These are phyloP conservation scores for Kodamaea hsintzibuensis DNA, from an alignment of 805 yeast species.

Conservation along the genomic window DNA sequence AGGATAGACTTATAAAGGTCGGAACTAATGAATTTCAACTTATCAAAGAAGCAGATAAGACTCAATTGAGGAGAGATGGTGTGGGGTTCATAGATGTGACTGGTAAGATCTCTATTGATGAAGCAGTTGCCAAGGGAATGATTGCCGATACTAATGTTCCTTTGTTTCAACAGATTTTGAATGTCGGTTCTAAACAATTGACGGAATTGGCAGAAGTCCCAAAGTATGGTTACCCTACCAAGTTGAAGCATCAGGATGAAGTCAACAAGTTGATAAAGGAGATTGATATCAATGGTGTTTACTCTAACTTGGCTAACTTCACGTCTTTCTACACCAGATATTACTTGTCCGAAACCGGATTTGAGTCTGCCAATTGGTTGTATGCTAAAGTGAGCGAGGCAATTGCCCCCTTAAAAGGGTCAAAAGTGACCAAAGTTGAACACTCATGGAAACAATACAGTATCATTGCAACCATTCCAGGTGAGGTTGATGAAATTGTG, in stretches of 20 bases:
- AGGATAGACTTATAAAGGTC: constrained; percentile 31
- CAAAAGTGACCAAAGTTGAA: constrained; percentile 47
- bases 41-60: constrained; percentile 39
- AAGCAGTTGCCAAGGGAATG: constrained; percentile 30
- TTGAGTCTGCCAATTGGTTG: constrained; percentile 72
- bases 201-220: constrained; percentile 18
- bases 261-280: constrained; percentile 43
- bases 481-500: constrained; percentile 50
- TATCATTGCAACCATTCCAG: constrained; percentile 64
- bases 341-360: constrained; percentile 71
- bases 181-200: constrained; percentile 29
- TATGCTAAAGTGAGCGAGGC: constrained; percentile 48
- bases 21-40: constrained; percentile 33
- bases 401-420: constrained; percentile 24
- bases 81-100: constrained; percentile 68
- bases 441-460: constrained; percentile 85
- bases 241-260: constrained; percentile 32
- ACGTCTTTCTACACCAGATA: constrained; percentile 75
- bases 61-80: constrained; percentile 41
- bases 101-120: constrained; percentile 36
- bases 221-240: constrained; percentile 53
- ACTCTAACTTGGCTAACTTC: constrained; percentile 57
- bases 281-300: constrained; percentile 50
- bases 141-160: constrained; percentile 14
- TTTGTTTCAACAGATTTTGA: constrained; percentile 15